Base-by-base conservation (phyloP, 495 filamentous ascomycete species). In the Penicillium chermesinum region DNA sequence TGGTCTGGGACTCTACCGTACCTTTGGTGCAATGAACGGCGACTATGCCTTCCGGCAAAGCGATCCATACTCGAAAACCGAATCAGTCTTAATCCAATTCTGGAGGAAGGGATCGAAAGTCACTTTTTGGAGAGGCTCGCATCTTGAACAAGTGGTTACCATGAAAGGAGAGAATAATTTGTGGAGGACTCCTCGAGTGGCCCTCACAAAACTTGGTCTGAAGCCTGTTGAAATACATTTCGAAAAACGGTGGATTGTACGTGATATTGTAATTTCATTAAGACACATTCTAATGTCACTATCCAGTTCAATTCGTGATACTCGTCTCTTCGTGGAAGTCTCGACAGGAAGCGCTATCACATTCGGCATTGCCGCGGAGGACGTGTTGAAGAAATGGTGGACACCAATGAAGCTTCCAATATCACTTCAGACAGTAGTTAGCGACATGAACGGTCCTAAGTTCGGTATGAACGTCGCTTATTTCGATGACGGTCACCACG, bases 131-230 rank as follows among this genome's bases (percentile, higher is more conserved):
- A 37, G 17, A 37, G 35, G 35, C 35, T 37, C 35, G 13, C 35
- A 37, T 37, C 35, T 37, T 37, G 5, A 5, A 37, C 5, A 37
- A 37, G 35, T 37, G 35, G 35, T 15, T 37, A 37, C 35, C 35
- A 37, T 37, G 13, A 37, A 37, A n/a, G 35, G 35, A 4, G 35
- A 37, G 17, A 37, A 37, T 15, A 37, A 37, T 15, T n/a, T 37
- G 35, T 37, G 35, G 35, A 37, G 35, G 17, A 15, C 35, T 37
- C 35, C 35, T 37, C 35, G 35, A 5, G 35, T 37, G 13, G 13
- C 35, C 13, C 35, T 37, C 35, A 37, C 35, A 37, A 37, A n/a
- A 15, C 35, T 37, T 37, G 35, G 35, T 37, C 35, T 37, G n/a
- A 15, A 37, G 35, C 35, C 35, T 37, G 35, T 37, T 37, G 35